Evolutionary conservation across 1,284 basidiomycete genomes (phyloP), one percentile per base, ranked within the genome.

Genomic region (Puccinia coronata): DNA sequence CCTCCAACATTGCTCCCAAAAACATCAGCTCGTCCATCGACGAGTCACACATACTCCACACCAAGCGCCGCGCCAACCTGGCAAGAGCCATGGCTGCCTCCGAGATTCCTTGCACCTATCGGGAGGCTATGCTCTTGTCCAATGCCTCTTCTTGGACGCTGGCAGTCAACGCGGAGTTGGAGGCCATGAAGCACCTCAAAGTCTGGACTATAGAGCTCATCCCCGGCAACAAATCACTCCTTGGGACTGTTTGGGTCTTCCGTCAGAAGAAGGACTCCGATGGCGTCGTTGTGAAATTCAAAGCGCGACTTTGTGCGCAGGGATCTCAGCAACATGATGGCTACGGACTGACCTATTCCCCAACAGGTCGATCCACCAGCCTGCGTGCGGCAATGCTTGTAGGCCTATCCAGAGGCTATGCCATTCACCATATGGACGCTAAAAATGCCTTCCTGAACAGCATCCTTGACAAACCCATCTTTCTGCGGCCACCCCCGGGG

Each of bases 381-480:
- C 55, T 57, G 8, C 28, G 28, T 9, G 28, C 55, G n/a, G 28
- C 23, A 8, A 6, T 57, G 8, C 5, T 31, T 23, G 9, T 57
- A 8, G 28, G 55, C 55, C 55, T 57, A 31, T 57, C n/a, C 28
- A 57, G 23, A 23, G 55, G 55, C 55, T 57, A 57, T 57, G 8
- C 6, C 49, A 31, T 59, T 3, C 5, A 34, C 5, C 49, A n/a
- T n/a, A n/a, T n/a, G n/a, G n/a, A n/a, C n/a, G 43, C 36, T 4
- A 74, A 55, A 18, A 49, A 25, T 16, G 59, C 55, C 23, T 76
- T 76, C 49, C 43, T 76, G 0, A 76, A 76, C 47, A 57, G 74
- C 3, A 43, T n/a, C 14, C 74, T 57, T 20, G n/a, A 76, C 9
- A 41, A 76, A 65, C 25, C 34, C n/a, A 16, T 75, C 16, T 75